Evolutionary conservation across 805 yeast species (phyloP), one percentile per base, ranked within the genome.

Genomic region (Yamadazyma laniorum): DNA sequence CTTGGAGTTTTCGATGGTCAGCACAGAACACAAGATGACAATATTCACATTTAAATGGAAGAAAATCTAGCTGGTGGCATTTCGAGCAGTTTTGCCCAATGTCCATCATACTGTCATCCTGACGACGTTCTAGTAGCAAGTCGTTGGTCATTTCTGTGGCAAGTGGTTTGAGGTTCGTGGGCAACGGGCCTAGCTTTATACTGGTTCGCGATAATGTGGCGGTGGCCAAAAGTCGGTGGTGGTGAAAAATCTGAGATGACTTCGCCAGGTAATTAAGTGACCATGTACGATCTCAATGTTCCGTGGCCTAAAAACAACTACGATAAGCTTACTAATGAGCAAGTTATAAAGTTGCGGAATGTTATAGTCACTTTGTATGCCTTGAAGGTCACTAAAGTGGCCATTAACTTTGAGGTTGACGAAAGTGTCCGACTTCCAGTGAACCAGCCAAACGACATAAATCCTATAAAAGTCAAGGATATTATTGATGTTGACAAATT

Each of bases 351-450:
- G 16, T 52, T 84, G 30, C 73, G 73, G 45, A 66, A 71, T 29
- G 71, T 77, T 3, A 56, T 85, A 6, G 55, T 71, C 5, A 78
- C 81, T 14, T 59, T 79, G 15, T 75, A 77, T 45, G 61, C 72
- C 18, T 55, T 84, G 5, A 93, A 91, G 8, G 88, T 88, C 54
- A 76, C 85, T 1, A 84, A 81, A 48, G 70, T 86, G 3, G 97
- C 91, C 2, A 61, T 90, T 35, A 89, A 87, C 58, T 80, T 80
- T 51, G 71, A 70, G 2, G 64, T 79, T 2, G 65, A 58, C 36
- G 80, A 79, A 47, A 56, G 63, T 13, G 66, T 68, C 18, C 80
- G 76, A 50, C 60, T 83, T 15, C 85, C 85, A 2, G 54, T 59
- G 11, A 68, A 70, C 38, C 50, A 56, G 8, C 54, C 62, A n/a